Evolutionary conservation across 768 basidiomycete genomes (phyloP).

Genomic region (Astraeus odoratus): DNA sequence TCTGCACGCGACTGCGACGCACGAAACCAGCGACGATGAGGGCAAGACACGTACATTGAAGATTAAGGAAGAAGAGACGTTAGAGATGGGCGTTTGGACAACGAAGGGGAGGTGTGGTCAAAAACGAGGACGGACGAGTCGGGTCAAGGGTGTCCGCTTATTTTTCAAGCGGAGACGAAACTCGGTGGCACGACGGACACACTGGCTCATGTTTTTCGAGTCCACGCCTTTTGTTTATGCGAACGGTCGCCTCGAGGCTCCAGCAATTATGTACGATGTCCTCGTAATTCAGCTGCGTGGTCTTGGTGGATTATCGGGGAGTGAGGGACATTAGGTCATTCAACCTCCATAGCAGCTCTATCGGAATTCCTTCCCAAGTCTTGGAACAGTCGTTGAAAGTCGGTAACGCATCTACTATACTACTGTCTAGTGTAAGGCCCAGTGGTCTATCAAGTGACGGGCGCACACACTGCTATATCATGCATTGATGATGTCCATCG

Average conservation of each 20-base stretch:
- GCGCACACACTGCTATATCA: no score
- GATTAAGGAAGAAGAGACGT: conserved; percentile 16
- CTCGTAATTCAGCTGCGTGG: no score
- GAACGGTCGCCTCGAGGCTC: conserved; percentile 2
- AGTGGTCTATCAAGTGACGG: no score
- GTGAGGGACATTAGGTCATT: no score
- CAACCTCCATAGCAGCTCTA: no score
- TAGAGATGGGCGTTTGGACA: conserved; percentile 29
- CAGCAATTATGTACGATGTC: background rate
- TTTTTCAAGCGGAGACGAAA: conserved; percentile 30
- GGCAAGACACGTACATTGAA: conserved; percentile 27
- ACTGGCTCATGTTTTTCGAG: conserved; percentile 13
- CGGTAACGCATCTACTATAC: no score
- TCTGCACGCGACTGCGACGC: conserved; percentile 8
- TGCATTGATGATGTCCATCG: no score
- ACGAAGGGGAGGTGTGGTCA: conserved; percentile 28
- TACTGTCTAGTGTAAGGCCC: no score
- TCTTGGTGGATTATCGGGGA: no score
- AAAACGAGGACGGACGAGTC: conserved; percentile 26
- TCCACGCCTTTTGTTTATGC: conserved; percentile 3
- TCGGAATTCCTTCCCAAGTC: no score
- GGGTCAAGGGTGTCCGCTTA: conserved; percentile 33
- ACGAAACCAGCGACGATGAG: background rate
- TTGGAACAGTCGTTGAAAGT: no score
- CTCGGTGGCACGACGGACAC: conserved; percentile 24